Evolutionary conservation across 169 alveolate genomes (phyloP), one percentile per base, ranked within the genome.

Genomic region (Cyclospora cayetanensis): DNA sequence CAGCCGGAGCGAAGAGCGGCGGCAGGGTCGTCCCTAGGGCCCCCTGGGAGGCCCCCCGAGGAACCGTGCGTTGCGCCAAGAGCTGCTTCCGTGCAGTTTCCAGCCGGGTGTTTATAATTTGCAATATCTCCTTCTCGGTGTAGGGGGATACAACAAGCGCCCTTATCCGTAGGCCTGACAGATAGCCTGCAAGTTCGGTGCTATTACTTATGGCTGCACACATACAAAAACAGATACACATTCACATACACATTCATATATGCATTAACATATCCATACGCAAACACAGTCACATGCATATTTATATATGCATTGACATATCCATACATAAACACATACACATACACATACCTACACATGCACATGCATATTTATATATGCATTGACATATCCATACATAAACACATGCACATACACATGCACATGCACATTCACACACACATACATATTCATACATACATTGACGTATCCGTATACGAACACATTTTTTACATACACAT

Each of bases 201-300:
- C 89, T 79, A 50, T 79, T 79, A 72, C 89, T 79, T 29, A 79
- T 79, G 9, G 89, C 89, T 79, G 74, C 12, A 60, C 74, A 20
- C n/a, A 12, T 5, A 20, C 74, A 60, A 12, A 12, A 20, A 25
- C 74, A 60, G 34, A 60, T 60, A 25, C 74, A 12, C 74, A 7
- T 27, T 12, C 74, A 4, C 9, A 9, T 9, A 12, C 31, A 22
- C 27, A 9, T 12, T 5, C 35, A 5, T 12, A 60, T 12, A 9
- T 5, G n/a, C 74, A 12, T 4, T 27, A 60, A 27, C 34, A 60
- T 25, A 60, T 60, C 9, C 27, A 12, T 25, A 20, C 27, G 27
- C 22, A 60, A 5, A 60, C 22, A 60, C 27, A 60, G n/a, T n/a
- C n/a, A n/a, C 22, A 60, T 25, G 22, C 22, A 60, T 60, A 12